Evolutionary conservation across 2,329 filamentous ascomycete species (phyloP).

Genomic region (Scedosporium minutisporum): DNA sequence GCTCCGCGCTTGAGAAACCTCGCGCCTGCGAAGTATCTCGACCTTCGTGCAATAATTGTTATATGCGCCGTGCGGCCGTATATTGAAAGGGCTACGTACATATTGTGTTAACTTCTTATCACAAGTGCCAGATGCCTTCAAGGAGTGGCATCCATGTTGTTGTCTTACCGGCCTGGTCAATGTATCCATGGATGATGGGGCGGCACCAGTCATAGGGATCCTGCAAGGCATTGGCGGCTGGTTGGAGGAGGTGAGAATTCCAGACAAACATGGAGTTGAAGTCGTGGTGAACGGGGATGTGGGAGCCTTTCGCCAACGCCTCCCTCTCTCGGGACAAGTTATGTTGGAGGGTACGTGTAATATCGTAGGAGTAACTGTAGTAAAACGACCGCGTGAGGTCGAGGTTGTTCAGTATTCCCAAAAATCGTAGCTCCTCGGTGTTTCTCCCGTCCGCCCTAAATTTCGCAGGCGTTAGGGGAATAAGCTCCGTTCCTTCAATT

Average conservation of each 20-base stretch:
- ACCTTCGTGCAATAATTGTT: slow-evolving; percentile 85
- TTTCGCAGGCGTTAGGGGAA: slow-evolving; percentile 71
- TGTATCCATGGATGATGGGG: slow-evolving; percentile 90
- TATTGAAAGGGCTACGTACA: slow-evolving; percentile 53
- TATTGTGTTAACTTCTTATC: background rate
- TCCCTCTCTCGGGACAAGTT: slow-evolving; percentile 78
- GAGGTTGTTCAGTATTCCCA: slow-evolving; percentile 81
- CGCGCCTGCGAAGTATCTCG: slow-evolving; percentile 87
- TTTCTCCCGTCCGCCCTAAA: slow-evolving; percentile 70
- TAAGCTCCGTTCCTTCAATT: slow-evolving; percentile 84
- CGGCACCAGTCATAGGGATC: slow-evolving; percentile 93
- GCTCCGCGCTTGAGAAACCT: slow-evolving; percentile 89
- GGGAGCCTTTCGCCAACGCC: slow-evolving; percentile 54
- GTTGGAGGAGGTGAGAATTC: slow-evolving; percentile 82
- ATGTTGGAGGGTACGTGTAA: slow-evolving; percentile 83
- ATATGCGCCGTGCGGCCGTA: slow-evolving; percentile 87
- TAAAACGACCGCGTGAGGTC: slow-evolving; percentile 91
- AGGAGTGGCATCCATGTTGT: background rate
- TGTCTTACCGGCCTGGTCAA: slow-evolving; percentile 66
- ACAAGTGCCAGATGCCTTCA: background rate
- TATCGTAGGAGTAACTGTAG: slow-evolving; percentile 96
- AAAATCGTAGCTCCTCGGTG: slow-evolving; percentile 79
- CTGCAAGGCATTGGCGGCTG: slow-evolving; percentile 59
- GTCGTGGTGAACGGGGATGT: slow-evolving; percentile 50
- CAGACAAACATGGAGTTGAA: slow-evolving; percentile 97